Evolutionary conservation across 2,329 filamentous ascomycete species (phyloP), one percentile per base, ranked within the genome.

Genomic region (Cladosporium colombiae): DNA sequence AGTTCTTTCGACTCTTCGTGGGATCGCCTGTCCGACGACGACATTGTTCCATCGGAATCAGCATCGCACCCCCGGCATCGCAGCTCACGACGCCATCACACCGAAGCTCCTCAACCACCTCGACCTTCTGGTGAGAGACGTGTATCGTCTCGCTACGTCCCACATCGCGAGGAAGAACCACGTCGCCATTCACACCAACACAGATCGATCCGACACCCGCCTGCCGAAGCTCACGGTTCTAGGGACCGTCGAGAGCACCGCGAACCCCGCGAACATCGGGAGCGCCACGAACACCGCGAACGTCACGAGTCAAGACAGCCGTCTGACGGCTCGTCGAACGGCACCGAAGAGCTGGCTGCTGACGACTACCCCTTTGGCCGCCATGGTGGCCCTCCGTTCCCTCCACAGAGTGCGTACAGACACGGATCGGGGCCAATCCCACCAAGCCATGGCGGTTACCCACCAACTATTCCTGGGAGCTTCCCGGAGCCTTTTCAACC

Each of bases 41-140:
- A 80, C 63, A 80, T 84, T 70, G 77, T 80, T 27, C 81, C 81
- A 29, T 81, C 78, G n/a, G 82, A 84, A 72, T 83, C 81, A 29
- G 81, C 81, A 25, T 83, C 81, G 23, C 77, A 79, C 55, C 78
- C 80, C 11, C 29, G 61, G 21, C 70, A 67, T 18, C 68, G 65
- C 5, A 50, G 66, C 33, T 72, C 73, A 46, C 77, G 78, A 60
- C 76, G 72, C 57, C 69, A 77, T 71, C 69, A 71, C 65, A 70
- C 76, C 35, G 76, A 77, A 64, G 74, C 72, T 37, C 75, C 74
- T 37, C 75, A 75, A 27, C 76, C 73, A 7, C 72, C 76, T 8
- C 60, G 66, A 8, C 70, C 77, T 63, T 80, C 52, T 13, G 27
- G 21, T 18, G 52, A 29, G 27, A 55, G 77, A 70, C 76, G 79